Evolutionary conservation across 2,329 filamentous ascomycete genomes (phyloP), one percentile per base, ranked within the genome.

Genomic region (Chrysoporthe austroafricana): DNA sequence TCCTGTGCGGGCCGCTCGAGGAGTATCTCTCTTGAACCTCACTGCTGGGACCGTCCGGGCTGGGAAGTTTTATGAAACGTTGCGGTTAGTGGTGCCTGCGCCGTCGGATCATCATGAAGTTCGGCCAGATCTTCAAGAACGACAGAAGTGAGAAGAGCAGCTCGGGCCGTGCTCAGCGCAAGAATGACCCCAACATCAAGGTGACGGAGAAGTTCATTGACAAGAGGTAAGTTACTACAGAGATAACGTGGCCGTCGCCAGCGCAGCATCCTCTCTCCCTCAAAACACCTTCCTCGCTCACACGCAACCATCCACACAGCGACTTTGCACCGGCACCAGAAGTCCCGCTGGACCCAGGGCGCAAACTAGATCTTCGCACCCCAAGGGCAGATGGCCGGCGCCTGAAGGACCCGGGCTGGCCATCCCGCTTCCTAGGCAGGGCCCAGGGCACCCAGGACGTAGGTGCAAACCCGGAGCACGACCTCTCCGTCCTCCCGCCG

Each of bases 71-170:
- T 48, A 18, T 48, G 4, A 18, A n/a, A 8, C n/a, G 16, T 18
- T n/a, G 18, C 18, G 8, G 46, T 11, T 21, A 7, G n/a, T 32
- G 48, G 48, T 52, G 48, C 14, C 48, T 32, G 21, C 48, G 26
- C 48, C 11, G 48, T 52, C 14, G 8, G 34, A 13, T 50, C 59
- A 36, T 34, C 2, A 62, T 62, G 61, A 63, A 56, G 50, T 56
- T 63, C 8, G 61, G 61, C n/a, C 48, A 54, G 34, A 36, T 63
- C 9, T 54, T 63, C 4, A 56, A 42, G 32, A 63, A 43, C 34
- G 61, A 54, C 61, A 54, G 26, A 13, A 44, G 43, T 18, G 36
- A 54, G 46, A 63, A 54, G 32, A 39, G 21, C 11, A 43, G 11
- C 18, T 54, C 34, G 32, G 21, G 61, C 11, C 46, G 46, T 32